Base-by-base conservation (phyloP, 495 filamentous ascomycete genomes). In the Lophiostoma macrostomum region DNA sequence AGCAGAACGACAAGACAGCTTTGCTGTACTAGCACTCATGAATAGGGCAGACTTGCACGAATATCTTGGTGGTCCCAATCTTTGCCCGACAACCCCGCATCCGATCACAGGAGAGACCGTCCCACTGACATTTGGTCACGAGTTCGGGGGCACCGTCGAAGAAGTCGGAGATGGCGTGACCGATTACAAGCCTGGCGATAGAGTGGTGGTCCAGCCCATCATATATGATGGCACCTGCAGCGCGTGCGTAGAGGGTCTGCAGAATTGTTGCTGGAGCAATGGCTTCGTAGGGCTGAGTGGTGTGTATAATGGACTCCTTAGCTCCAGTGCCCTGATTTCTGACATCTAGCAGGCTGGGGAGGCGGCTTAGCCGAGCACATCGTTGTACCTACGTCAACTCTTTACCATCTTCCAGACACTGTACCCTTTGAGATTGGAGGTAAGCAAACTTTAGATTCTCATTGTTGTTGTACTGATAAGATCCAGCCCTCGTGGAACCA, bases 201-300 rank as follows among this genome's bases (percentile, higher is more conserved):
- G 71, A n/a, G 82, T 84, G 11, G 71, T 65, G 4, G 71, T 85
- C 4, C 74, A 77, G 59, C 82, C 82, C 5, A 83, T 77, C 56
- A 73, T 84, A 10, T 80, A 73, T 31, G 80, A 83, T 60, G 77
- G 74, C 2, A 75, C 69, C 1, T 85, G 82, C 60, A 64, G 63
- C 1, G 68, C 76, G 3, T 86, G 81, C 53, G 44, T 64, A 24
- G 67, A 71, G 4, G 77, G 77, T 5, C 65, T 72, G 16, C 64
- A 72, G 45, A 81, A 84, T 53, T 77, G 75, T 56, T 85, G 82
- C 61, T 71, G 77, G 44, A 77, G 66, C 24, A 68, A 77, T 29
- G 82, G 82, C 1, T 84, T 85, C 59, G 70, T 85, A 25, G 81
- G 82, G 12, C 68, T 77, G 43, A 80, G 78, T 39, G 73, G 78